phyloP scores from a whole-genome alignment of 1,139 yeast species.

The Hansenula lynferdii region DNA sequence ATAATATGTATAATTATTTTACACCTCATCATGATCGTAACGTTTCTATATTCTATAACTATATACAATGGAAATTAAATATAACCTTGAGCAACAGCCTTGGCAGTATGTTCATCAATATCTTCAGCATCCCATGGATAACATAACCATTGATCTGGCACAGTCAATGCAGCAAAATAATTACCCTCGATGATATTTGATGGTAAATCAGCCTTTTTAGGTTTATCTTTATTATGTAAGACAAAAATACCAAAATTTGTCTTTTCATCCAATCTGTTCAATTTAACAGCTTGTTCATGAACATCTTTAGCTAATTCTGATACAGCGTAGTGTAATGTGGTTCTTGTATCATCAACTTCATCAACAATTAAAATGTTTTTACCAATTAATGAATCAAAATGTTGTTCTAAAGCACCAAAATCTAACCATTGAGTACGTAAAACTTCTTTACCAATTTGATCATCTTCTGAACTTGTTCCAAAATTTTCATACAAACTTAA shows the following conservation, averaged over 20 bases:
- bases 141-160: constrained; percentile 56
- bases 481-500: constrained; percentile 56
- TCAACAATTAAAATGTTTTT: constrained; percentile 61
- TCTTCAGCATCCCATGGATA: constrained; percentile 72
- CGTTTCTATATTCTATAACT: neutral
- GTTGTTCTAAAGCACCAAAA: constrained; percentile 50
- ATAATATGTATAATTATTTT: too few species aligned
- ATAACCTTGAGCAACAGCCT: constrained; percentile 70
- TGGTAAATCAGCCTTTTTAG: constrained; percentile 50
- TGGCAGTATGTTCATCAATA: constrained; percentile 75
- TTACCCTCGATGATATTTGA: constrained; percentile 38
- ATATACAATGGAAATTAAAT: constrained; percentile 13
- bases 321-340: constrained; percentile 59
- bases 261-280: constrained; percentile 28
- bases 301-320: constrained; percentile 56
- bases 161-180: constrained; percentile 48
- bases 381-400: constrained; percentile 51
- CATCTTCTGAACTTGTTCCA: constrained; percentile 37
- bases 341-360: constrained; percentile 66
- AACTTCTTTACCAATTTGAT: constrained; percentile 55
- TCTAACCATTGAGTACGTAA: constrained; percentile 66
- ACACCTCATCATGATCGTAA: too few species aligned
- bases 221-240: constrained; percentile 53
- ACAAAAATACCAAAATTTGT: constrained; percentile 55
- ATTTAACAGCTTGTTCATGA: constrained; percentile 34